These are phyloP conservation scores for Hordeum vulgare DNA, from an alignment of 176 grass and related monocot species.

Conservation along the genomic window MorexV3_pseudomolecules_assembly NC_058521.1:192720860-192721359, in stretches of 20 bases:
- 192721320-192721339: conserved; percentile 54
- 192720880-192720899: no score
- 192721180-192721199: conserved; percentile 5
- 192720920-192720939: no score
- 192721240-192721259: not conserved
- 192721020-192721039: not conserved
- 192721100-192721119: not conserved
- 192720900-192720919: no score
- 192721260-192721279: not conserved
- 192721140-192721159: not conserved
- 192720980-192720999: not conserved
- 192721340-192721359: conserved; percentile 43
- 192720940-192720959: no score
- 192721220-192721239: not conserved
- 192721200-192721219: not conserved
- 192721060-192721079: not conserved
- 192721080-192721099: not conserved
- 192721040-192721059: not conserved
- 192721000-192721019: not conserved
- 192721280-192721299: not conserved
- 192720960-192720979: no score
- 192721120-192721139: not conserved
- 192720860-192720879: not conserved
- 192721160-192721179: conserved; percentile 1
- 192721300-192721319: conserved; percentile 19